Evolutionary conservation across 2,329 filamentous ascomycete species (phyloP).

Genomic region (Fusarium sp.): DNA sequence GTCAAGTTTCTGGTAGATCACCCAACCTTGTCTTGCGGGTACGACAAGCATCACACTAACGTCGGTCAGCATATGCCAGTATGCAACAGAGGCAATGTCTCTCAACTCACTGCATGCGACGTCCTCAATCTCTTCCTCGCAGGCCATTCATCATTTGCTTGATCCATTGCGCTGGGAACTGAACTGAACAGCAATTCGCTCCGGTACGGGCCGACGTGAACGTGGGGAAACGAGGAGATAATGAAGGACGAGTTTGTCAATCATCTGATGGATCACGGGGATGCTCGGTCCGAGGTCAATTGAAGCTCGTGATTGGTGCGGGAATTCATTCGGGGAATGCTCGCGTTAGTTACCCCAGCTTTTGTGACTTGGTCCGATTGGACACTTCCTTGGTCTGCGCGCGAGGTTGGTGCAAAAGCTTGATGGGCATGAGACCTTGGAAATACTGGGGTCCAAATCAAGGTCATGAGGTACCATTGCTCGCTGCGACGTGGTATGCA

Average conservation of each 20-base stretch:
- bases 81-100: not conserved
- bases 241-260: conserved; percentile 18
- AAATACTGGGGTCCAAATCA: not conserved
- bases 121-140: conserved; percentile 54
- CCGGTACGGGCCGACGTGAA: conserved; percentile 48
- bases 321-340: not conserved
- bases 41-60: conserved; percentile 59
- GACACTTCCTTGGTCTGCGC: not conserved
- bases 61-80: not conserved
- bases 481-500: not conserved
- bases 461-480: not conserved
- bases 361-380: not conserved
- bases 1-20: not conserved
- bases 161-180: conserved; percentile 40
- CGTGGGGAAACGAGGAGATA: conserved; percentile 32
- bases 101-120: conserved; percentile 53
- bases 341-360: conserved; percentile 16
- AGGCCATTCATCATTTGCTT: conserved; percentile 45
- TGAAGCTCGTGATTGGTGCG: conserved; percentile 26
- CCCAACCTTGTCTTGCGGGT: conserved; percentile 59
- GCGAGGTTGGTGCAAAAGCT: conserved; percentile 20
- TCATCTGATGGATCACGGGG: conserved; percentile 22
- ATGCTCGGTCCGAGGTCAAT: conserved; percentile 24
- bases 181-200: conserved; percentile 34
- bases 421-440: conserved; percentile 24